Conservation (phyloP, 2,329 filamentous ascomycete genomes). For the Cladosporium cucumerinum region DNA sequence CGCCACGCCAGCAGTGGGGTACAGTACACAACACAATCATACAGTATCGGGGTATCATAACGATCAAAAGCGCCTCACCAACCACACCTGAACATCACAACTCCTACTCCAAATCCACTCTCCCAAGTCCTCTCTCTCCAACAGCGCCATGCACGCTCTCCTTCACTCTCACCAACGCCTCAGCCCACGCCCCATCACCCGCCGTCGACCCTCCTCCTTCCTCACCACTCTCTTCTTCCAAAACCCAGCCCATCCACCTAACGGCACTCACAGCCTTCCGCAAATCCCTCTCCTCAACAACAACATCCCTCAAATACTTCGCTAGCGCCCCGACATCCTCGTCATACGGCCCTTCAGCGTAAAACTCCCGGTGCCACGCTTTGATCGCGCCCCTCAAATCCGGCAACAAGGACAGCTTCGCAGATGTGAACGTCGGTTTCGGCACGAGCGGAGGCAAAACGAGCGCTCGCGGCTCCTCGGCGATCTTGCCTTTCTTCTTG, state of each 20-base stretch:
- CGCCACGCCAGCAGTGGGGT: background rate
- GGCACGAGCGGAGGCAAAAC: conserved; percentile 49
- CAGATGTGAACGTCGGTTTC: conserved; percentile 61
- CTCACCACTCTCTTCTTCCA: conserved; percentile 25
- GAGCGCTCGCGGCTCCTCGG: conserved; percentile 35
- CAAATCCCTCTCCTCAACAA: conserved; percentile 72
- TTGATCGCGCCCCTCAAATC: conserved; percentile 73
- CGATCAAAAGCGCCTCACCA: background rate
- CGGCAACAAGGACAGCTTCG: conserved; percentile 51
- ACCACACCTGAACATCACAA: background rate
- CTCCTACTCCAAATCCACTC: conserved; percentile 39
- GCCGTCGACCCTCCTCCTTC: background rate
- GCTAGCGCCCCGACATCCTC: conserved; percentile 74
- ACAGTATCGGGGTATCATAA: conserved; percentile 3
- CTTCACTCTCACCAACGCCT: conserved; percentile 41
- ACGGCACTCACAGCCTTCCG: conserved; percentile 68
- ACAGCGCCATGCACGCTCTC: conserved; percentile 43
- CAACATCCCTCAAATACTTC: conserved; percentile 68
- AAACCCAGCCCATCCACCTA: conserved; percentile 57
- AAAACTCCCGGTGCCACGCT: conserved; percentile 73
- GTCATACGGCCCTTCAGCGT: conserved; percentile 68
- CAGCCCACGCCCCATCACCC: conserved; percentile 32
- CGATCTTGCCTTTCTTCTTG: conserved; percentile 23
- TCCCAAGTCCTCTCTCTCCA: conserved; percentile 44
- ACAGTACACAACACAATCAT: background rate